Evolutionary conservation across 768 basidiomycete species (phyloP), one percentile per base, ranked within the genome.

Genomic region (Mycena venus): DNA sequence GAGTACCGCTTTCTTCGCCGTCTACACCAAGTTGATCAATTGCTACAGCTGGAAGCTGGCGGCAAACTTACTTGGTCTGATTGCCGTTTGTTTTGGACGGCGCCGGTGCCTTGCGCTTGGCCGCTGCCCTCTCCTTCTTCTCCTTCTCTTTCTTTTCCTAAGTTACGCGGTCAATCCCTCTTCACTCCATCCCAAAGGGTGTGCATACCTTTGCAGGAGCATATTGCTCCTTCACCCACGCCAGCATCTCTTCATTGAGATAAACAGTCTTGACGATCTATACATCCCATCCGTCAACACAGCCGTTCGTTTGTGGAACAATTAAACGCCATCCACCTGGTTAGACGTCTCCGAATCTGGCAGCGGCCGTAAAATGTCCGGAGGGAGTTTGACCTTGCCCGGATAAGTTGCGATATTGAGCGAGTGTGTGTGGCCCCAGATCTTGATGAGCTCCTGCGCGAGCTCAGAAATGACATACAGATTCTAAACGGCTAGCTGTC

Each of bases 391-490:
- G 53, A 97, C 83, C 79, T 94, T 94, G 8, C 93, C 95, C 0
- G 96, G 96, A 81, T 95, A 95, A 36, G 91, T 93, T 66, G 91
- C 86, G 4, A 99, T 84, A 4, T 87, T 88, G 96, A 97, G 99
- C 4, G 89, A 88, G 70, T 93, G 90, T 17, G 83, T 68, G 38
- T 91, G 88, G 0, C 92, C 91, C n/a, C 90, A 89, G 1, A 87
- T 84, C 78, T 93, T 94, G 82, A 99, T 93, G 38, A 98, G 85
- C 77, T 95, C 91, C 83, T 98, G 96, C 0, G 98, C 93, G 10
- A 99, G 87, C 78, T 99, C 98, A 76, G 94, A 92, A 70, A 96
- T 87, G 11, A 91, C 88, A 79, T 98, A 99, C 47, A 99, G 86
- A 81, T 96, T 95, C 97, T 98, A 56, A 6, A 42, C 8, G 70